phyloP scores from a whole-genome alignment of 2,329 filamentous ascomycete genomes.

The Ascosphaera acerosa region DNA sequence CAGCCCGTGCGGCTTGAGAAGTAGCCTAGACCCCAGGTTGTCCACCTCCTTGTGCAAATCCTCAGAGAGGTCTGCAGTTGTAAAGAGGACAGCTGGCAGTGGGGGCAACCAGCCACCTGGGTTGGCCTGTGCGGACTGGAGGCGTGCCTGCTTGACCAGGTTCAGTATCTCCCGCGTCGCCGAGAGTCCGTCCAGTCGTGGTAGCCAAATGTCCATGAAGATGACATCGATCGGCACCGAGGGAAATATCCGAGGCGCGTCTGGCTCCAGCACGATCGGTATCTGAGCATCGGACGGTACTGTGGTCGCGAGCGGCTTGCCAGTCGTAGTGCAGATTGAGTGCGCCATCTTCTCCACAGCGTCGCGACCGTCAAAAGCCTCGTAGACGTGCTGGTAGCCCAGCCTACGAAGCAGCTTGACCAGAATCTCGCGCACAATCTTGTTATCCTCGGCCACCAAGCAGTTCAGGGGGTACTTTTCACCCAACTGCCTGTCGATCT shows the following conservation, averaged over 20 bases:
- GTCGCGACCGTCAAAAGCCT: constrained; percentile 43
- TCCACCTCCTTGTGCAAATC: constrained; percentile 10
- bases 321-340: background rate
- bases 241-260: background rate
- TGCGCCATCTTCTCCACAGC: constrained; percentile 22
- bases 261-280: background rate
- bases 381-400: constrained; percentile 35
- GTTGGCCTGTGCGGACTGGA: constrained; percentile 5
- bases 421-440: constrained; percentile 42
- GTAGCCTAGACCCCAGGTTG: background rate
- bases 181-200: constrained; percentile 45
- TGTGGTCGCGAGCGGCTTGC: background rate
- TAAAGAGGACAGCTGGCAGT: constrained; percentile 29
- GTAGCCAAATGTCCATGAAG: constrained; percentile 58
- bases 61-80: constrained; percentile 41
- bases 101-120: constrained; percentile 13
- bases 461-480: constrained; percentile 37
- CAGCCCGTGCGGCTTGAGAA: background rate
- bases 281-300: background rate
- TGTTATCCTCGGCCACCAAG: constrained; percentile 47
- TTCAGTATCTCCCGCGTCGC: constrained; percentile 36
- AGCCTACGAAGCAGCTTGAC: constrained; percentile 41
- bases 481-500: constrained; percentile 29
- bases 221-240: constrained; percentile 30
- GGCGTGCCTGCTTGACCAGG: constrained; percentile 20